Percentiles rank a stretch among this genome's conserved stretches.
Evolutionary conservation across 257 asterid genomes (phyloP).

Genomic region (Solanum bukasovii): DNA sequence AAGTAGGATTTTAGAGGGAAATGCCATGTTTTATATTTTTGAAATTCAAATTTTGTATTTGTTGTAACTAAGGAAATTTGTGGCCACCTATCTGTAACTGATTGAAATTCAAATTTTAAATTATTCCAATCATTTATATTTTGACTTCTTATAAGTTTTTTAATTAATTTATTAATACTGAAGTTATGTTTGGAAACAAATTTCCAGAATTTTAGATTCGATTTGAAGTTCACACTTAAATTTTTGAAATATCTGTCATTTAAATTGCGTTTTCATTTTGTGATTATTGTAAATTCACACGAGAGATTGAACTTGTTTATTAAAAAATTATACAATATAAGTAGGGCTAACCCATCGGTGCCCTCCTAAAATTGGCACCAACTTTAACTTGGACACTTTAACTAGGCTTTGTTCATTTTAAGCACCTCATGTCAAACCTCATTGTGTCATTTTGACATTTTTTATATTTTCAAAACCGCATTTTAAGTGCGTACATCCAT

Average conservation of each 20-base stretch:
- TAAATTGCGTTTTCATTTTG: not conserved
- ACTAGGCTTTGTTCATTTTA: too few species aligned
- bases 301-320: not conserved
- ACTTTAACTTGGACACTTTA: too few species aligned
- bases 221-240: not conserved
- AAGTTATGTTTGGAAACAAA: not conserved
- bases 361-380: too few species aligned
- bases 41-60: not conserved
- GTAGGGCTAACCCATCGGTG: too few species aligned
- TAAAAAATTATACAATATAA: too few species aligned
- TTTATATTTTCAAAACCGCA: too few species aligned
- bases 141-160: not conserved
- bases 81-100: not conserved
- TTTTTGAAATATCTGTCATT: not conserved
- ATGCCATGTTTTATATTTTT: not conserved
- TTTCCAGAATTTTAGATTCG: not conserved
- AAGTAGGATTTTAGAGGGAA: not conserved
- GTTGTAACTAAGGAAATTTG: not conserved
- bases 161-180: not conserved
- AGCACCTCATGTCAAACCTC: too few species aligned
- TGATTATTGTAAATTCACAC: not conserved
- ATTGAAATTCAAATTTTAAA: not conserved
- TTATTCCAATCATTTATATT: not conserved
- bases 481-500: too few species aligned
- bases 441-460: too few species aligned